Conservation (phyloP, 352 stramenopile species). For the Aphanomyces invadans region DNA sequence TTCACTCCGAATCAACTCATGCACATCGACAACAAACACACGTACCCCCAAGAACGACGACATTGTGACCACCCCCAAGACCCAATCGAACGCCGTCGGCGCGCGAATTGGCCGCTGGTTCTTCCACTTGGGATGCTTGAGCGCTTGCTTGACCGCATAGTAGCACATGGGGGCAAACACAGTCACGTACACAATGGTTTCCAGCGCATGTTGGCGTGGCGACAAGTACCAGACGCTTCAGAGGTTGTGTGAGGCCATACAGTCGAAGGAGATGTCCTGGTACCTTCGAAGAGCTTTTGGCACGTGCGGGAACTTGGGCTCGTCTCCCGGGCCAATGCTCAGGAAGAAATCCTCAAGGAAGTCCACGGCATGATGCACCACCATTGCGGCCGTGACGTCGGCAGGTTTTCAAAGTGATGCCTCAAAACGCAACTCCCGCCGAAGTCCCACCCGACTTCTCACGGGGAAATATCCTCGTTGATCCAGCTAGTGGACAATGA, state of each 20-base stretch:
- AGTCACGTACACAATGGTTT: conserved; percentile 13
- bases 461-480: not conserved
- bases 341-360: conserved; percentile 20
- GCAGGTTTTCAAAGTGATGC: conserved; percentile 1
- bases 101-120: conserved; percentile 1
- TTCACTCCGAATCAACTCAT: not conserved
- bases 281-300: conserved; percentile 3
- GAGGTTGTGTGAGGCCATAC: not conserved
- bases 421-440: not conserved
- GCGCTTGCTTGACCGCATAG: not conserved
- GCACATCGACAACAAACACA: not conserved
- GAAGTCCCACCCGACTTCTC: not conserved
- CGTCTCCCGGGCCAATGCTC: not conserved
- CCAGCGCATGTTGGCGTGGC: conserved; percentile 21
- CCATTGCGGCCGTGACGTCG: conserved; percentile 10
- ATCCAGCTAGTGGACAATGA: no score
- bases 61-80: not conserved
- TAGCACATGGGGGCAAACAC: conserved; percentile 15
- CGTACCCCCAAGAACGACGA: conserved; percentile 11
- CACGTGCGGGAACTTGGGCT: conserved; percentile 5
- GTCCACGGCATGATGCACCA: conserved; percentile 7
- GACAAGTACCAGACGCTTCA: conserved; percentile 19
- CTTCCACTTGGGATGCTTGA: conserved; percentile 21
- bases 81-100: conserved; percentile 3
- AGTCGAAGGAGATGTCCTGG: not conserved